These are phyloP conservation scores for Candida krabiensis DNA, from an alignment of 805 yeast genomes.

Conservation along the genomic window DNA sequence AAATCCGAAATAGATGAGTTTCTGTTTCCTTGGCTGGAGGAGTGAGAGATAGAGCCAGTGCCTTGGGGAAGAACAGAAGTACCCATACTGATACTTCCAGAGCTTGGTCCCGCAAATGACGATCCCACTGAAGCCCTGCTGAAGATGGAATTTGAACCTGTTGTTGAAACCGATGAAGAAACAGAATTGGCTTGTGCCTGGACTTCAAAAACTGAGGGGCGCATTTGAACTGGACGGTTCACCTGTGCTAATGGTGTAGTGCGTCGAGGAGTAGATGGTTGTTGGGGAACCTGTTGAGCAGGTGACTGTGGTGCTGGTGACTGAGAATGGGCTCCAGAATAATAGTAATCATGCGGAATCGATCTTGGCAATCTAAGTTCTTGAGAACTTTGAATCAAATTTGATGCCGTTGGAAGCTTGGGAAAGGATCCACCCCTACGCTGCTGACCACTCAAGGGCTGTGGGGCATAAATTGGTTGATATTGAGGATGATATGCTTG, in stretches of 20 bases:
- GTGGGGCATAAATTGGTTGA: no score
- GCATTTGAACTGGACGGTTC: slow-evolving; percentile 11
- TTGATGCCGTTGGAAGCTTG: slow-evolving; percentile 7
- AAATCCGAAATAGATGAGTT: slow-evolving; percentile 29
- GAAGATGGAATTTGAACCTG: slow-evolving; percentile 26
- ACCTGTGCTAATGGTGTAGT: slow-evolving; percentile 11
- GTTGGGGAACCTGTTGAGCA: slow-evolving; percentile 7
- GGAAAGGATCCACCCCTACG: slow-evolving; percentile 20
- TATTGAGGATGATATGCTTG: no score
- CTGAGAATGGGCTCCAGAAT: slow-evolving; percentile 8
- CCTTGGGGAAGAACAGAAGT: not conserved
- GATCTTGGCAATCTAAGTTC: slow-evolving; percentile 20
- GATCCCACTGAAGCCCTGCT: slow-evolving; percentile 25
- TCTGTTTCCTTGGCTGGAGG: slow-evolving; percentile 22
- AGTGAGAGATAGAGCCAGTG: not conserved
- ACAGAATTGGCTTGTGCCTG: slow-evolving; percentile 20
- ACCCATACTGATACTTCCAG: slow-evolving; percentile 3
- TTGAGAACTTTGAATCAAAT: slow-evolving; percentile 5
- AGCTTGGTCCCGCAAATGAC: slow-evolving; percentile 13
- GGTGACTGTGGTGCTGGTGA: slow-evolving; percentile 15
- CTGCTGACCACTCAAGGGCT: slow-evolving; percentile 3
- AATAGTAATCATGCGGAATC: slow-evolving; percentile 19
- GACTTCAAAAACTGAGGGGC: slow-evolving; percentile 20
- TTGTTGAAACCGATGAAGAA: slow-evolving; percentile 25
- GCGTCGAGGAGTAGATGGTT: slow-evolving; percentile 14